Evolutionary conservation across 1,284 basidiomycete species (phyloP), one percentile per base, ranked within the genome.

Genomic region (Wallemia ichthyophaga): DNA sequence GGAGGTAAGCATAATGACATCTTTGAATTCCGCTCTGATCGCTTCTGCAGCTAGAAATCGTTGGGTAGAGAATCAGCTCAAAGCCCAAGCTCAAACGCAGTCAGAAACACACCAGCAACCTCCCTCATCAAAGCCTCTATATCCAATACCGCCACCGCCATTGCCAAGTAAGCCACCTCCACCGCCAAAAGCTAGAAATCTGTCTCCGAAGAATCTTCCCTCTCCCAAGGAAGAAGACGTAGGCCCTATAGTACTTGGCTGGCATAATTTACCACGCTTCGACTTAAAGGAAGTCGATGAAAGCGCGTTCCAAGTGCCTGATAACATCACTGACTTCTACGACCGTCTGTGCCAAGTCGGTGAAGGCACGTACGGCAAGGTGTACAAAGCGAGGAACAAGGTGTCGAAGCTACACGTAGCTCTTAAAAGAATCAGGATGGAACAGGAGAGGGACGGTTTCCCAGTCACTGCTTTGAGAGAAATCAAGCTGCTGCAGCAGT

Each of bases 381-480:
- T 99, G 0, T 99, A 95, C 75, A 99, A 99, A 70, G 94, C 94
- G 1, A 78, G 80, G 58, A 89, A 89, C 63, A 80, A 78, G 13
- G 73, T 80, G 32, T 83, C 78, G 17, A 82, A 80, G 24, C 69
- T 76, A 1, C 74, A 83, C 61, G 89, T 96, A 26, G 94, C 94
- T 2, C 73, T 99, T 61, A 99, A 99, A 73, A 79, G 89, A 62
- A 98, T 99, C 68, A 78, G 91, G 56, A 96, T 98, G 92, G 94
- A 99, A 69, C 77, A 82, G 1, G 95, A 98, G 71, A 82, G 80
- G 67, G 95, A 99, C 67, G 94, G 94, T 0, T 98, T 99, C 70
- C 95, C 94, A 19, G 86, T 99, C 21, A 99, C 94, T 27, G 91
- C 94, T 0, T 92, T 98, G 83, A 79, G 94, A 58, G 94, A 99